These are phyloP conservation scores for Chlamydomonas applanata DNA, from an alignment of 139 green algal genomes.

Conservation along the genomic window DNA sequence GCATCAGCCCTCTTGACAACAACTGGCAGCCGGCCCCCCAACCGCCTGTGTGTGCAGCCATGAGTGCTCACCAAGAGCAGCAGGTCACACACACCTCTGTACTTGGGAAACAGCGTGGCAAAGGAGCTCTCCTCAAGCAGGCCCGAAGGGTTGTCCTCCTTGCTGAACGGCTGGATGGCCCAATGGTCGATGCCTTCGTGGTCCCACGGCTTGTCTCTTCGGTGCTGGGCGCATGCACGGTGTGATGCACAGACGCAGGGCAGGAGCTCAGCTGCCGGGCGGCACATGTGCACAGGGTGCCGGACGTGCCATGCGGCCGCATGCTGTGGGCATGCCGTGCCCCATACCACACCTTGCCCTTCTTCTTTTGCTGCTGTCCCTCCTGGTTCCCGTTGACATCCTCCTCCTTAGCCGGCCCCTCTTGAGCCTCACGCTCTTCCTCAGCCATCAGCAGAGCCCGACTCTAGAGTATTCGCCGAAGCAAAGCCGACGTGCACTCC, in stretches of 20 bases:
- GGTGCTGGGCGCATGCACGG: conserved; percentile 72
- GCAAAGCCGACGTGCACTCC: background rate
- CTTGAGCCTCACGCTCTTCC: background rate
- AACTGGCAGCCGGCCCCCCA: no score
- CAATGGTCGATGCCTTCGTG: conserved; percentile 96
- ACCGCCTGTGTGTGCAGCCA: no score
- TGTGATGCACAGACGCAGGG: background rate
- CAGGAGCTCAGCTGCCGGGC: background rate
- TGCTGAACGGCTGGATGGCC: conserved; percentile 71
- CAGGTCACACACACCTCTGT: conserved; percentile 77
- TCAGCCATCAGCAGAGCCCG: conserved; percentile 1
- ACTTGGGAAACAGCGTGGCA: conserved; percentile 97
- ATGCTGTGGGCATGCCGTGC: no score
- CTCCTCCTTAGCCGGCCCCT: background rate
- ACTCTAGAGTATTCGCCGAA: background rate
- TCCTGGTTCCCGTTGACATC: conserved; percentile 3
- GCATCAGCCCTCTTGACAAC: no score
- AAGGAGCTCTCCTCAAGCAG: conserved; percentile 97
- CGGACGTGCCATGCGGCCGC: no score
- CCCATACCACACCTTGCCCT: background rate
- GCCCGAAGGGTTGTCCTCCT: conserved; percentile 88
- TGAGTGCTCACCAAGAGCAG: no score
- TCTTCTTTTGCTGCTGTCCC: background rate
- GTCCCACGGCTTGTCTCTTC: conserved; percentile 93
- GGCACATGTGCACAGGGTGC: background rate